Evolutionary conservation across 2,329 filamentous ascomycete genomes (phyloP).

Genomic region (Neonectria magnoliae): DNA sequence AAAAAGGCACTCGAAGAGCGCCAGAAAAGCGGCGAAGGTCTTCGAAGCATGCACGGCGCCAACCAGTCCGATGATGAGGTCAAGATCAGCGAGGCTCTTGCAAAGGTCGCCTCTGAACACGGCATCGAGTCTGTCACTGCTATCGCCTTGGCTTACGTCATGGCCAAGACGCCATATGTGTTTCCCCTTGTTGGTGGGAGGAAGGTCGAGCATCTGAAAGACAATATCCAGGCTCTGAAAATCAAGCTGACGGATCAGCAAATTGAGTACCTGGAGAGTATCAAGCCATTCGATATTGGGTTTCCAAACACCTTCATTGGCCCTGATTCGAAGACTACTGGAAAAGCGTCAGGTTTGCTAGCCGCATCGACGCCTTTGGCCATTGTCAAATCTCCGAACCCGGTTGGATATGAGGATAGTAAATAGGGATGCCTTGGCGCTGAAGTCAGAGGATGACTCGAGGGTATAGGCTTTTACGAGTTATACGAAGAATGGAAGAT

Average conservation of each 20-base stretch:
- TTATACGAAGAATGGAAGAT: too few species aligned
- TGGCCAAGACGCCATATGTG: conserved; percentile 61
- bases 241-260: conserved; percentile 62
- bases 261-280: conserved; percentile 63
- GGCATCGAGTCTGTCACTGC: conserved; percentile 66
- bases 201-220: conserved; percentile 61
- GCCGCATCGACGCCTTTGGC: too few species aligned
- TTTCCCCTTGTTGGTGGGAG: conserved; percentile 64
- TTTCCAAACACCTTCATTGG: conserved; percentile 47
- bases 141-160: conserved; percentile 64
- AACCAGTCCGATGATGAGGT: conserved; percentile 58
- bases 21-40: neutral
- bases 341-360: neutral
- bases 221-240: conserved; percentile 65
- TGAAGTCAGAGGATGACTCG: too few species aligned
- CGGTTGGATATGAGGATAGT: too few species aligned
- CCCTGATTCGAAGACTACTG: neutral
- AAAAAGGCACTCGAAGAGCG: conserved; percentile 35
- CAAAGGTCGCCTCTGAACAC: conserved; percentile 63
- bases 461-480: too few species aligned
- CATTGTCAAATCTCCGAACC: too few species aligned
- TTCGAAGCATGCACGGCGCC: conserved; percentile 22
- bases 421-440: too few species aligned
- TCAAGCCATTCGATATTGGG: conserved; percentile 63
- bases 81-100: conserved; percentile 66